These are phyloP conservation scores for Aphanomyces astaci DNA, from an alignment of 352 stramenopile genomes.

Conservation along the genomic window DNA sequence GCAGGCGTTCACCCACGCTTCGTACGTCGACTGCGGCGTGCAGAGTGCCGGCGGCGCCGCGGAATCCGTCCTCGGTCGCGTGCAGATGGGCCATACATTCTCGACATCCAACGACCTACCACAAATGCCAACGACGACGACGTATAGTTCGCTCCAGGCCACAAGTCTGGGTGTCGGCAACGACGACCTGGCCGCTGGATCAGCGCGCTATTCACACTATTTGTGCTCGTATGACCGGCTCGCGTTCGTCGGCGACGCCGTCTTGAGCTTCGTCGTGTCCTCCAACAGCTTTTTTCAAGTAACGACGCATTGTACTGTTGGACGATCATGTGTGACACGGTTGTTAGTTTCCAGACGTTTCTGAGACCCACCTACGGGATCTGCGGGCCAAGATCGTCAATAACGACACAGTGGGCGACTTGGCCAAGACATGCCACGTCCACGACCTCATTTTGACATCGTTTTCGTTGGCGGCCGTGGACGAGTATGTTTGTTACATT, in stretches of 20 bases:
- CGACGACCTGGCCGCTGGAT: conserved; percentile 53
- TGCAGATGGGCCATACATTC: conserved; percentile 66
- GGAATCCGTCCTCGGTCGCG: conserved; percentile 62
- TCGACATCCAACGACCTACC: too few relatives aligned
- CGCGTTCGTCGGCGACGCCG: conserved; percentile 76
- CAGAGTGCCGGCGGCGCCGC: conserved; percentile 80
- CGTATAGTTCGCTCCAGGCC: neutral
- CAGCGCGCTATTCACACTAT: conserved; percentile 70
- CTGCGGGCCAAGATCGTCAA: conserved; percentile 67
- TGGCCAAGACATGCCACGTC: conserved; percentile 66
- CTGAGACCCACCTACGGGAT: conserved; percentile 63
- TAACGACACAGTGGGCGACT: conserved; percentile 67
- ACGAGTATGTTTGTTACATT: too few relatives aligned
- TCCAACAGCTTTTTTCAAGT: conserved; percentile 54
- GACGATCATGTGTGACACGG: too few relatives aligned
- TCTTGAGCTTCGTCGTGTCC: conserved; percentile 76
- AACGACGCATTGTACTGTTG: too few relatives aligned
- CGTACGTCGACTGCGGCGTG: conserved; percentile 77
- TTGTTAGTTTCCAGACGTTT: conserved; percentile 46
- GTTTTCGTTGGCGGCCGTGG: conserved; percentile 43
- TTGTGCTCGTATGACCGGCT: conserved; percentile 76
- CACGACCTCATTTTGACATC: conserved; percentile 62
- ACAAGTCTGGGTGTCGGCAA: neutral
- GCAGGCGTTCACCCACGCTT: conserved; percentile 78
- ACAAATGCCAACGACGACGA: neutral